Evolutionary conservation across 1,284 basidiomycete species (phyloP), one percentile per base, ranked within the genome.

Genomic region (Papiliotrema terrestris): DNA sequence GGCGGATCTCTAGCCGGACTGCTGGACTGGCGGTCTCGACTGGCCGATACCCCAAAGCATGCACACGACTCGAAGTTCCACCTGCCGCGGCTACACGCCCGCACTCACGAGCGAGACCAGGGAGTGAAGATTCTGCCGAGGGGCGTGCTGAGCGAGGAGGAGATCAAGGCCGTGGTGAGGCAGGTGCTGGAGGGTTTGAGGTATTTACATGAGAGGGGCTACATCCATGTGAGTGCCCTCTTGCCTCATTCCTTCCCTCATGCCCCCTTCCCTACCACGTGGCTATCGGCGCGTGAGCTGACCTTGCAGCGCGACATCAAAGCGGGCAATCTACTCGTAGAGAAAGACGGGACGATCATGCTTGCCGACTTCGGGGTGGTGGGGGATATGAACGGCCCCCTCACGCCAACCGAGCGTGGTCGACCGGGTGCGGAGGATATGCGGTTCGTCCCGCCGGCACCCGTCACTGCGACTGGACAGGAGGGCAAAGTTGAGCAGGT

Each of bases 361-460:
- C 86, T 98, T 23, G 93, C 90, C 68, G 94, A 98, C 77, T 96
- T 98, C 76, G 95, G 94, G 26, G 93, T 98, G 43, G 71, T 66
- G 2, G 70, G 72, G 1, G 70, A 70, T 53, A 54, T 71, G 35
- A 72, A 70, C 48, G 51, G 52, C 11, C 49, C 59, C 3, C 45
- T 60, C 1, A 60, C 66, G 15, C 64, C 65, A 8, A 45, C 47
- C 13, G 49, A 46, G 11, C 35, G 45, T n/a, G 45, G 46, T 1
- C 41, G 56, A 44, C 58, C 58, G 5, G 55, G 58, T 4, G 61
- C 61, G 3, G 68, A 69, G 23, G 32, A 38, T 5, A 13, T 41
- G 35, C 47, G 36, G 23, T 49, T 41, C 23, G 22, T 19, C 35
- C 8, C 44, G 8, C 3, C 45, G 17, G 20, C 17, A 8, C 17